These are phyloP conservation scores for Beauveria brongniartii DNA, from an alignment of 2,329 filamentous ascomycete genomes.

Conservation along the genomic window DNA sequence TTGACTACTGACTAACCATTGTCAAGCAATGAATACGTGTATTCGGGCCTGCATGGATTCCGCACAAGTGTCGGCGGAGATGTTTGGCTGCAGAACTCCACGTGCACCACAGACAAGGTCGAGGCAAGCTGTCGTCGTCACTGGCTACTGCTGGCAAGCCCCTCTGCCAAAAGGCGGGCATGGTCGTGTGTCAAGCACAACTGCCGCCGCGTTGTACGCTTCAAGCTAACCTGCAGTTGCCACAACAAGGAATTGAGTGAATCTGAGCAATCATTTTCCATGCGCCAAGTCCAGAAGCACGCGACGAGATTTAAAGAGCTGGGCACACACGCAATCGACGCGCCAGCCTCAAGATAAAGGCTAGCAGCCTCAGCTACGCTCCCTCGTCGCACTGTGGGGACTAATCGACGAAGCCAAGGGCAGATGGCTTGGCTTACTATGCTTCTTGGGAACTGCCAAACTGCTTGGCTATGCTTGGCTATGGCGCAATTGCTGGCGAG, in stretches of 20 bases:
- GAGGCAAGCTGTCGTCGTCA: neutral
- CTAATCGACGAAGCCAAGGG: neutral
- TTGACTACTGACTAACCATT: neutral
- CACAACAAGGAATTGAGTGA: too few relatives aligned
- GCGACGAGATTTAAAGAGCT: neutral
- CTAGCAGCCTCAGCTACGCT: neutral
- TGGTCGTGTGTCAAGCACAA: neutral
- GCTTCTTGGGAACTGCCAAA: neutral
- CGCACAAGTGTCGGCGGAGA: neutral
- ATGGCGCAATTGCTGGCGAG: neutral
- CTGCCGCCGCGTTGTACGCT: neutral
- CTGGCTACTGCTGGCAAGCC: neutral
- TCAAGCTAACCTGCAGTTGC: too few relatives aligned
- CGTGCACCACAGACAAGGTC: neutral
- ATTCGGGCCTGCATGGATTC: too few relatives aligned
- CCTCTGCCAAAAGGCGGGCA: neutral
- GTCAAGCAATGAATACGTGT: neutral
- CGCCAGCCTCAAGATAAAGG: neutral
- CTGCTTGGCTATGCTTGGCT: neutral
- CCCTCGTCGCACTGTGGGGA: neutral
- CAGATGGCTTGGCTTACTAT: neutral
- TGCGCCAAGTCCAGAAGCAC: neutral
- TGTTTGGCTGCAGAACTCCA: neutral
- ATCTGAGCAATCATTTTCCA: neutral
- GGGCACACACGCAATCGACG: neutral